Base-by-base conservation (phyloP, 2,329 filamentous ascomycete species). In the Neofusicoccum parvum region DNA sequence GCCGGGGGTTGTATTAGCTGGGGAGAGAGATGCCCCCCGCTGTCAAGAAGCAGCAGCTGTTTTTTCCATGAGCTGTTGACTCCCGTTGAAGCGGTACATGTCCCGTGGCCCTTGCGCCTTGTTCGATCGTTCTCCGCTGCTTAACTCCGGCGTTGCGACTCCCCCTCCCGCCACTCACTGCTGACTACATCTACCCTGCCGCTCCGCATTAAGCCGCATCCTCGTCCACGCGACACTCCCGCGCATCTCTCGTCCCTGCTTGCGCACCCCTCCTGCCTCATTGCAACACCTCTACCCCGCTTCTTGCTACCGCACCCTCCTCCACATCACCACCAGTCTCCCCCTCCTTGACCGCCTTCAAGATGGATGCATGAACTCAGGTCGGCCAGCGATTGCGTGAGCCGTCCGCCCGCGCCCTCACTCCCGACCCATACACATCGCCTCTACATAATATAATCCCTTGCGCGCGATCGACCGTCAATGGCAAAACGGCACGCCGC, bases 1-100 rank as follows among this genome's bases (percentile, higher is more conserved):
- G 64, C 64, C 23, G 77, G 76, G 83, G 81, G 87, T 87, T 89
- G 87, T 79, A 80, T 76, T 76, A 80, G 74, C 79, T 81, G 81
- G 82, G 81, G 77, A 85, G 83, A 85, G 69, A 74, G 79, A 74
- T 70, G 74, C 70, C 46, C 63, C 50, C 69, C 58, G 70, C 67
- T 70, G 63, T 68, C 69, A 77, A 78, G 75, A 77, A 76, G 74
- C 73, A 60, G 71, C 69, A 63, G 68, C 67, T 72, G 72, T 69
- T 37, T 43, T 62, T 41, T 64, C 69, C 65, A 43, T 68, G 68
- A 70, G 69, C 51, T 68, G 67, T 68, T 60, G 72, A 70, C 74
- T 75, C 73, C 75, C 75, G 75, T 77, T 74, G 67, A 64, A 66
- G 67, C 65, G 66, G 68, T 63, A 71, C 69, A 70, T 64, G 36